These are phyloP conservation scores for Hebeloma cylindrosporum DNA, from an alignment of 768 basidiomycete species.

Conservation along the genomic window DNA sequence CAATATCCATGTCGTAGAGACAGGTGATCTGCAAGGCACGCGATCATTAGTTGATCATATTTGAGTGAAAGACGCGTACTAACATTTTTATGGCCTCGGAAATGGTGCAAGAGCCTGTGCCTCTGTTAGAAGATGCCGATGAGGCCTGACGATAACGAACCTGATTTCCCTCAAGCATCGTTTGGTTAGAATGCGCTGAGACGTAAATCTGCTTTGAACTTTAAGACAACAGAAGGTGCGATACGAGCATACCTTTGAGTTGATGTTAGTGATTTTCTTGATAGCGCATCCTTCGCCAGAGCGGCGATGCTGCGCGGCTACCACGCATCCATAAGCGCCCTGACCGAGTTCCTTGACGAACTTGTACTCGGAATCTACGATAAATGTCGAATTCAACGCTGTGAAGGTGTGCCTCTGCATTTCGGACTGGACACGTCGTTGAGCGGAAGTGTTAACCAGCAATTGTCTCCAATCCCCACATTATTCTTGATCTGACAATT, in stretches of 20 bases:
- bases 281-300: conserved; percentile 91
- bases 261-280: conserved; percentile 95
- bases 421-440: too few relatives aligned
- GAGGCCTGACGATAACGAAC: conserved; percentile 41
- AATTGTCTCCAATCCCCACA: too few relatives aligned
- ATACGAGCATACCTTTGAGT: conserved; percentile 83
- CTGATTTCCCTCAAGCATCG: conserved; percentile 94
- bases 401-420: conserved; percentile 81
- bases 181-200: conserved; percentile 91
- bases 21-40: conserved; percentile 75
- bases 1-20: conserved; percentile 97
- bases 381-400: conserved; percentile 81
- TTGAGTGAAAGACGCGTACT: conserved; percentile 23
- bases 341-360: conserved; percentile 98
- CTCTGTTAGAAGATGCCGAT: conserved; percentile 10
- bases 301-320: conserved; percentile 78
- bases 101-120: conserved; percentile 87
- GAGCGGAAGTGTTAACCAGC: too few relatives aligned
- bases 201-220: conserved; percentile 6
- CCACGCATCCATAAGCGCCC: conserved; percentile 92
- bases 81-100: conserved; percentile 98
- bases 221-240: conserved; percentile 3
- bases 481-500: too few relatives aligned
- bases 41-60: conserved; percentile 16
- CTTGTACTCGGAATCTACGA: conserved; percentile 87